Conservation (phyloP, 1,139 yeast genomes). For the Geotrichum macrosporum region DNA sequence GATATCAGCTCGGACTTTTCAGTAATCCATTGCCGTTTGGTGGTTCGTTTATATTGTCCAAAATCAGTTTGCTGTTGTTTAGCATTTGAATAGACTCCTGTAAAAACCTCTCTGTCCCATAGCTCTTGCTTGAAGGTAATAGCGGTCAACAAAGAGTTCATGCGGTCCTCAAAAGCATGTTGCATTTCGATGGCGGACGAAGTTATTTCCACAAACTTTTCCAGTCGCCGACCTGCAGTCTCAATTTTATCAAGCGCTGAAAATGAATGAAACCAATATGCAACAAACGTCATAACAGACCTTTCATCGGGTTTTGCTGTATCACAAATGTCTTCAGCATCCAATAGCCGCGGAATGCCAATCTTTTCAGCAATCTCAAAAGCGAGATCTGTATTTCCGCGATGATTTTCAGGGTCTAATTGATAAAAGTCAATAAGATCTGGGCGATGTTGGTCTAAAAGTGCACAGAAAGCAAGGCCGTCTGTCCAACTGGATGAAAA, state of each 20-base stretch:
- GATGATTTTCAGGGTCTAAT: slow-evolving; percentile 33
- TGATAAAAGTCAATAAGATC: slow-evolving; percentile 41
- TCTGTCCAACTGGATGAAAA: slow-evolving; percentile 44
- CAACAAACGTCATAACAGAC: slow-evolving; percentile 56
- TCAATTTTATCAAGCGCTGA: slow-evolving; percentile 40
- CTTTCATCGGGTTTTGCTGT: slow-evolving; percentile 58
- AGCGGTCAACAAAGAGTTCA: slow-evolving; percentile 31
- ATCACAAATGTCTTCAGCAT: slow-evolving; percentile 52
- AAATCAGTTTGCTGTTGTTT: slow-evolving; percentile 33
- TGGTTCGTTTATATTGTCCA: slow-evolving; percentile 31
- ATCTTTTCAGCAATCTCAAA: slow-evolving; percentile 42
- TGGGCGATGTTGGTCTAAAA: slow-evolving; percentile 44
- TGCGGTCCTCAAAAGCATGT: slow-evolving; percentile 36
- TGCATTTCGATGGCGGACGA: slow-evolving; percentile 37
- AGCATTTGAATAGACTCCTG: slow-evolving; percentile 36
- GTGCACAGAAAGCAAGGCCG: slow-evolving; percentile 47
- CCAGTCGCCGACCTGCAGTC: slow-evolving; percentile 42
- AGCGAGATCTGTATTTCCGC: slow-evolving; percentile 38
- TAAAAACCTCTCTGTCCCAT: slow-evolving; percentile 31
- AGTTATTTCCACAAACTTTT: slow-evolving; percentile 38
- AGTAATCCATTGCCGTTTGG: slow-evolving; percentile 40
- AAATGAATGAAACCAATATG: slow-evolving; percentile 59
- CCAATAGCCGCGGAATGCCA: slow-evolving; percentile 53
- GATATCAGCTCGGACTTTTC: slow-evolving; percentile 40
- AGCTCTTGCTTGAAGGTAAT: slow-evolving; percentile 26